These are phyloP conservation scores for Exophiala spinifera DNA, from an alignment of 2,329 filamentous ascomycete genomes.

Conservation along the genomic window DNA sequence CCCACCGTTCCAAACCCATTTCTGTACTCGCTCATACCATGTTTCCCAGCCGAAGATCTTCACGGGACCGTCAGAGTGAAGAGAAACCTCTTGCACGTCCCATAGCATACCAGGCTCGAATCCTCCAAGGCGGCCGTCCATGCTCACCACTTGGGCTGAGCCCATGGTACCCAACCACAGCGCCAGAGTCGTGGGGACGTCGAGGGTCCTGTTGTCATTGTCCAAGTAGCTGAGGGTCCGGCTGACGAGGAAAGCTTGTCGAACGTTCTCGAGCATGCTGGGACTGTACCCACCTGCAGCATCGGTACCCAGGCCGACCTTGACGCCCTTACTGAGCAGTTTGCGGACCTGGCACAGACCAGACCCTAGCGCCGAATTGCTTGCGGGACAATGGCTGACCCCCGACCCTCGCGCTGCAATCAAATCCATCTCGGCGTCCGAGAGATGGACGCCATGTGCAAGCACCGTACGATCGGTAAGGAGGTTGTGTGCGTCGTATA, in stretches of 20 bases:
- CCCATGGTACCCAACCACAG: constrained; percentile 82
- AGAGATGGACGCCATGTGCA: constrained; percentile 78
- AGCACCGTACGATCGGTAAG: constrained; percentile 72
- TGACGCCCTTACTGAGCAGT: constrained; percentile 70
- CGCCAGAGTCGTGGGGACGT: constrained; percentile 67
- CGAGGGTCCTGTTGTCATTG: constrained; percentile 27
- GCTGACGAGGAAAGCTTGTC: constrained; percentile 76
- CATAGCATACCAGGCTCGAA: constrained; percentile 85
- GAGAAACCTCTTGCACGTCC: constrained; percentile 79
- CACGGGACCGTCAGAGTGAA: constrained; percentile 52
- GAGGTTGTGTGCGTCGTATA: constrained; percentile 72
- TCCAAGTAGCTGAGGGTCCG: constrained; percentile 60
- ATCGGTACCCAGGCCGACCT: constrained; percentile 84
- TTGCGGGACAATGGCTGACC: constrained; percentile 81
- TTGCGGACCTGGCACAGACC: constrained; percentile 74
- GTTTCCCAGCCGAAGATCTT: constrained; percentile 88
- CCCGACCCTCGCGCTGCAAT: constrained; percentile 62
- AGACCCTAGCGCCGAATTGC: constrained; percentile 76
- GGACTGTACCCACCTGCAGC: constrained; percentile 82
- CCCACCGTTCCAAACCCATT: constrained; percentile 92
- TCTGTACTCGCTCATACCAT: constrained; percentile 82
- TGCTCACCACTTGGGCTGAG: constrained; percentile 74
- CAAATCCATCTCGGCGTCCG: constrained; percentile 61
- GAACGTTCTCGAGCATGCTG: constrained; percentile 72
- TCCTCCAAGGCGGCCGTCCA: constrained; percentile 67